Evolutionary conservation across 805 yeast genomes (phyloP), one percentile per base, ranked within the genome.

Genomic region (Komagataella mondaviorum): DNA sequence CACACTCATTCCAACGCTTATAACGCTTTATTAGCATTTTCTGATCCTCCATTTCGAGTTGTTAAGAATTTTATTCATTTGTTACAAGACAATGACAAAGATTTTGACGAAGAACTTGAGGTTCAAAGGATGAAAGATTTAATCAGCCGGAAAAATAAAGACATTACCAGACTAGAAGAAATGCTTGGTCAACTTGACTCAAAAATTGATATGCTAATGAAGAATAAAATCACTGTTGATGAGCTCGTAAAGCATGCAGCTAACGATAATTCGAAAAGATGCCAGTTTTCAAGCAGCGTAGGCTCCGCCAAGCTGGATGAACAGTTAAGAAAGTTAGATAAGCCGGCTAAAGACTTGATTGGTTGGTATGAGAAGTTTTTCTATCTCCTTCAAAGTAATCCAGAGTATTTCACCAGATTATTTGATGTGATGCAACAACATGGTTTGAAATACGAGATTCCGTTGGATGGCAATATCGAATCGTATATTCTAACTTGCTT

Each of bases 361-460:
- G 89, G 83, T 54, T 64, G 79, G 1, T 86, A 85, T 64, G 96
- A 84, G 58, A 84, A 86, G 20, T 61, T 91, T 50, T 82, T 93
- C 57, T 93, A 84, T 60, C 67, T 91, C 23, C 64, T 93, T 47
- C 98, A 93, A 63, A 85, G 95, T 0, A 88, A 87, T 59, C 86
- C 96, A 0, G 63, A 65, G 0, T 91, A 91, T 59, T 73, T 90
- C 60, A 71, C 81, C 1, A 67, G 79, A 12, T 63, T 88, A 43
- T 76, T 80, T 51, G 63, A 69, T 14, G 49, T 54, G 46, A 52
- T 60, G 43, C 69, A 65, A 44, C 55, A 57, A 18, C 57, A 54
- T n/a, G 24, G 48, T 50, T 62, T 44, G 49, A 55, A 44, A 55
- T 58, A 47, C 53, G 60, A 44, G 55, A 58, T 49, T 46, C 60